Conservation (phyloP, 768 basidiomycete species). For the Macrolepiota albuminosa region DNA sequence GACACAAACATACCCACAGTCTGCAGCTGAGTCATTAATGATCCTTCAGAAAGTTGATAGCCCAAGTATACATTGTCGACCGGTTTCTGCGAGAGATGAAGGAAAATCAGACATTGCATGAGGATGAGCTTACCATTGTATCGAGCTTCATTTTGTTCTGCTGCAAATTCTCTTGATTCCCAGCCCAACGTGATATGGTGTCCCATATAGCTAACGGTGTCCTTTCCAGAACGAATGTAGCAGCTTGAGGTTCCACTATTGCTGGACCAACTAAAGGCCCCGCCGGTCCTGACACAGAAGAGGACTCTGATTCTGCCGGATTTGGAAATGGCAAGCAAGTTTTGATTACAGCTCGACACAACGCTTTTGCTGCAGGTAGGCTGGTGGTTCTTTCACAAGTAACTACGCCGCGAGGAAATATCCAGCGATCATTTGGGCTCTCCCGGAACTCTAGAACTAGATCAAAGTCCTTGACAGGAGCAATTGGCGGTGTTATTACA, state of each 20-base stretch:
- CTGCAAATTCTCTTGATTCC: slow-evolving; percentile 47
- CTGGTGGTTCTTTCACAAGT: slow-evolving; percentile 39
- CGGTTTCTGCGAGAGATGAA: slow-evolving; percentile 27
- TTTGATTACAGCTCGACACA: slow-evolving; percentile 35
- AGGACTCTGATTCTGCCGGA: neutral
- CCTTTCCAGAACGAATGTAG: slow-evolving; percentile 44
- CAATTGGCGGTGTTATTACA: slow-evolving; percentile 10
- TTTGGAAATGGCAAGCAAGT: slow-evolving; percentile 39
- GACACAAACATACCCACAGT: slow-evolving; percentile 32
- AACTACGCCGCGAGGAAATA: slow-evolving; percentile 59
- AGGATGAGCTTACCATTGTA: slow-evolving; percentile 36
- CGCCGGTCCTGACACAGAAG: neutral
- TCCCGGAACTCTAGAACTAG: slow-evolving; percentile 71
- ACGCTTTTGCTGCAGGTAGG: slow-evolving; percentile 11
- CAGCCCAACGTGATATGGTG: slow-evolving; percentile 56
- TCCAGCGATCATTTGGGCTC: slow-evolving; percentile 54
- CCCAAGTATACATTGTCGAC: slow-evolving; percentile 49
- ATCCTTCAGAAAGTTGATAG: slow-evolving; percentile 51
- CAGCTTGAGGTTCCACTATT: slow-evolving; percentile 24
- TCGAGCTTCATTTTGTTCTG: slow-evolving; percentile 42
- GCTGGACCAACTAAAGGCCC: neutral
- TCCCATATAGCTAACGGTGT: slow-evolving; percentile 51
- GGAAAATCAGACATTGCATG: neutral
- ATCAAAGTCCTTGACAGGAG: slow-evolving; percentile 57
- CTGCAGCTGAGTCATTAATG: slow-evolving; percentile 55